Evolutionary conservation across 78 protist species (phyloP).

Genomic region (Dictyostelium intermedium): DNA sequence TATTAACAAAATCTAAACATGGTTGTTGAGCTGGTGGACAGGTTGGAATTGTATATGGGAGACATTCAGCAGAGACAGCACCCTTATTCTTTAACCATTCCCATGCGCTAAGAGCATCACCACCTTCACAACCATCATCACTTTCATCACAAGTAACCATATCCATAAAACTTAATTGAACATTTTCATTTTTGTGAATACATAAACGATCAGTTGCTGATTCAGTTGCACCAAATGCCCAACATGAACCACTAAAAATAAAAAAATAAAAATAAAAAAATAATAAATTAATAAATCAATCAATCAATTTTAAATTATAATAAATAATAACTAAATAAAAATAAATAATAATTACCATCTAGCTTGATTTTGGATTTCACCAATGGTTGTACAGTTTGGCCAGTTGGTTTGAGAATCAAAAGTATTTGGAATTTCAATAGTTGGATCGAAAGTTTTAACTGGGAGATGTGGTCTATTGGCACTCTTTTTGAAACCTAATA

Average conservation of each 20-base stretch:
- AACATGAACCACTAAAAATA: background rate
- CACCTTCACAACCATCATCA: slow-evolving; percentile 50
- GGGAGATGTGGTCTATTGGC: background rate
- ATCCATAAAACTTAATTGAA: slow-evolving; percentile 39
- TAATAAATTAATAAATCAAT: no score
- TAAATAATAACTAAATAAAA: background rate
- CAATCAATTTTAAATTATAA: background rate
- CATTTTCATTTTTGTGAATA: slow-evolving; percentile 25
- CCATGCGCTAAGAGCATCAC: slow-evolving; percentile 18
- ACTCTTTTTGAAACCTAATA: slow-evolving; percentile 37
- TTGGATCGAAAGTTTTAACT: background rate
- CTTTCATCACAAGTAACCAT: slow-evolving; percentile 39
- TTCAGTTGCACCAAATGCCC: slow-evolving; percentile 51
- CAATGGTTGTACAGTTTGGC: slow-evolving; percentile 60
- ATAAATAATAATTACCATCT: background rate
- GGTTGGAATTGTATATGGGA: slow-evolving; percentile 40
- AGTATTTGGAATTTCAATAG: background rate
- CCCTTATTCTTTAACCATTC: slow-evolving; percentile 17
- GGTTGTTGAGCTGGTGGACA: slow-evolving; percentile 79
- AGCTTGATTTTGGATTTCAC: slow-evolving; percentile 75
- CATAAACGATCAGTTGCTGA: slow-evolving; percentile 52
- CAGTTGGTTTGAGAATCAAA: slow-evolving; percentile 29
- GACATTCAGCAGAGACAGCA: slow-evolving; percentile 6
- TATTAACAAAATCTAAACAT: slow-evolving; percentile 39
- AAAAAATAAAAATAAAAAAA: no score